Evolutionary conservation across 192 early-diverging fungal genomes (phyloP).

Genomic region (Coemansia sp.): DNA sequence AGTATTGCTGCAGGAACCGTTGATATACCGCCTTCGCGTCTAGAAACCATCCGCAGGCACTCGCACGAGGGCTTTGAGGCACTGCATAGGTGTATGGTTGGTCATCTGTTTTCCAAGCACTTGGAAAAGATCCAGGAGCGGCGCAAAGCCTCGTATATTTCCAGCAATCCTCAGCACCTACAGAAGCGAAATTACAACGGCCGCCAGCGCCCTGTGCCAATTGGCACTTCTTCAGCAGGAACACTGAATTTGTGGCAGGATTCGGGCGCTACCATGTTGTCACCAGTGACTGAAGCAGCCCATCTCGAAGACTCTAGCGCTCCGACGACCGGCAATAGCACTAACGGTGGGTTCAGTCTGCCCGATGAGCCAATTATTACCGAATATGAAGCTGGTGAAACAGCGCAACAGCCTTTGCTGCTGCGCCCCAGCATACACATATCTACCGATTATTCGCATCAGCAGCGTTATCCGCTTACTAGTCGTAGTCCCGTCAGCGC

Average conservation of each 20-base stretch:
- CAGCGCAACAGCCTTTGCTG: neutral
- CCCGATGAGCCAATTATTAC: neutral
- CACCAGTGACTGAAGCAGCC: conserved; percentile 7
- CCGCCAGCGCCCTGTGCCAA: conserved; percentile 5
- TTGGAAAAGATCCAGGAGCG: conserved; percentile 49
- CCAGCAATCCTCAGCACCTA: conserved; percentile 14
- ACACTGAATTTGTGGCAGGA: neutral
- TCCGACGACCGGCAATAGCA: conserved; percentile 1
- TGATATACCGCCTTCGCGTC: conserved; percentile 43
- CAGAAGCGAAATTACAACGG: neutral
- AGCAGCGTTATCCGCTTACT: neutral
- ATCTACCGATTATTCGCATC: neutral
- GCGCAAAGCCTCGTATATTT: conserved; percentile 40
- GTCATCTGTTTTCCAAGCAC: conserved; percentile 48
- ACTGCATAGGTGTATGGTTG: conserved; percentile 48
- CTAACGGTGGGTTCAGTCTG: neutral
- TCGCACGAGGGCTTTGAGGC: conserved; percentile 48
- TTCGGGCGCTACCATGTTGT: neutral
- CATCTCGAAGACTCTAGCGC: neutral
- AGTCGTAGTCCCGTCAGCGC: conserved; percentile 11
- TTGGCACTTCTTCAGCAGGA: neutral
- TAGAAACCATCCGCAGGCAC: conserved; percentile 50
- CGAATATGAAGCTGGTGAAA: neutral
- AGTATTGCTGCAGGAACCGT: conserved; percentile 53
- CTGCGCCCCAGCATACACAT: neutral